A percentile compares a stretch with the other conserved stretches of the same genome.
Evolutionary conservation across 768 basidiomycete genomes (phyloP).

Genomic region (Kwoniella bestiolae): DNA sequence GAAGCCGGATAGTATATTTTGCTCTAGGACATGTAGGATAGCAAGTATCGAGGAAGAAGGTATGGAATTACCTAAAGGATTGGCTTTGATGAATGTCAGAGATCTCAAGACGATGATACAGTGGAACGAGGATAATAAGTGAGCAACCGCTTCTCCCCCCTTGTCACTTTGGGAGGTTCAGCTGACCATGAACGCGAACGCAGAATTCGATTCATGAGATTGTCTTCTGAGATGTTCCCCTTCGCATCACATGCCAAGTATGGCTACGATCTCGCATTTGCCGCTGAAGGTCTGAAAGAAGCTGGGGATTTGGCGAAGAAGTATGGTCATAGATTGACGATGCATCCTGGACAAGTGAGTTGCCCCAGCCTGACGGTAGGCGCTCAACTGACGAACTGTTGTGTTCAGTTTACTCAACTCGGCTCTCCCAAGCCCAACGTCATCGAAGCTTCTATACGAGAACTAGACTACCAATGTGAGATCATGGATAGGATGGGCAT

Average conservation of each 20-base stretch:
- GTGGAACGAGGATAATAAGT: slow-evolving; percentile 88
- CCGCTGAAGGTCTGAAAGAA: slow-evolving; percentile 64
- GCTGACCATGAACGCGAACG: slow-evolving; percentile 33
- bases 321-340: slow-evolving; percentile 77
- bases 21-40: slow-evolving; percentile 65
- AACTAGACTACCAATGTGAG: slow-evolving; percentile 83
- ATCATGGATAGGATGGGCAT: slow-evolving; percentile 80
- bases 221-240: slow-evolving; percentile 92
- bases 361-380: not conserved
- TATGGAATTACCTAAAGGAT: slow-evolving; percentile 76
- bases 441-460: slow-evolving; percentile 73
- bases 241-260: slow-evolving; percentile 75
- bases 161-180: slow-evolving; percentile 3
- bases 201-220: slow-evolving; percentile 81
- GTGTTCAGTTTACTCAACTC: slow-evolving; percentile 62
- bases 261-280: slow-evolving; percentile 81
- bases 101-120: slow-evolving; percentile 73
- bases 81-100: slow-evolving; percentile 74
- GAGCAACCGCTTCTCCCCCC: slow-evolving; percentile 36
- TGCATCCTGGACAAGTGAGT: slow-evolving; percentile 84
- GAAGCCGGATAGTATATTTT: slow-evolving; percentile 76
- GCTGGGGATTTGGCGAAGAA: slow-evolving; percentile 71
- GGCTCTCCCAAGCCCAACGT: slow-evolving; percentile 79
- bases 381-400: not conserved
- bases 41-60: slow-evolving; percentile 80